Evolutionary conservation across 305 asterid species (phyloP), one percentile per base, ranked within the genome.

Genomic region (Vinca major): DNA sequence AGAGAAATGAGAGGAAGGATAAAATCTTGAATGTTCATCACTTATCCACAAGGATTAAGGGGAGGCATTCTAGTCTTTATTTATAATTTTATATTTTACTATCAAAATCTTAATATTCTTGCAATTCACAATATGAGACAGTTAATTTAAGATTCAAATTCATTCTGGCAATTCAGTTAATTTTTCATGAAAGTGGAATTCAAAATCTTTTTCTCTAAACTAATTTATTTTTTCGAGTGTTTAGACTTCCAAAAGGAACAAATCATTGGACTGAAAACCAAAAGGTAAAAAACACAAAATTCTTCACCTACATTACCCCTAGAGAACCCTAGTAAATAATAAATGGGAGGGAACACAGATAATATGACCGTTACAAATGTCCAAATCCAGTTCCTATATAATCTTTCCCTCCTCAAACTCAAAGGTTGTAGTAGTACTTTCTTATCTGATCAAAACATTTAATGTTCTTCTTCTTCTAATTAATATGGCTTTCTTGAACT

Each of bases 311-410:
- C 4, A 12, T 5, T 8, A 16, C 44, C 63, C 51, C 37, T 47
- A 51, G n/a, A n/a, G n/a, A n/a, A 7, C 16, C 45, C 49, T 37
- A 52, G 57, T 63, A 1, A 65, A 41, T 41, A 41, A 2, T 41
- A 41, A 26, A 41, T 41, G 8, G 69, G 72, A 80, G 76, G 75
- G 76, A 74, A 74, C 74, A 70, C 75, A 63, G 19, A 67, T 72
- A 79, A 82, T 71, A 79, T 79, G 86, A 79, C 86, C 86, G 86
- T 82, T 82, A 39, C 78, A 69, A 41, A 12, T 47, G 39, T n/a
- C 37, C 17, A 5, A 44, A 21, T 20, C 37, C 60, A 45, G n/a
- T 37, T 37, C 21, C 49, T 45, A 50, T 19, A 62, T 60, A 51
- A n/a, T 26, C 0, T 41, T 16, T 63, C 14, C 51, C 20, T 33